A percentile compares a stretch with the other conserved stretches of the same genome.
These are phyloP conservation scores for Wolfiporia cocos DNA, from an alignment of 1,284 basidiomycete species.

Conservation along the genomic window DNA sequence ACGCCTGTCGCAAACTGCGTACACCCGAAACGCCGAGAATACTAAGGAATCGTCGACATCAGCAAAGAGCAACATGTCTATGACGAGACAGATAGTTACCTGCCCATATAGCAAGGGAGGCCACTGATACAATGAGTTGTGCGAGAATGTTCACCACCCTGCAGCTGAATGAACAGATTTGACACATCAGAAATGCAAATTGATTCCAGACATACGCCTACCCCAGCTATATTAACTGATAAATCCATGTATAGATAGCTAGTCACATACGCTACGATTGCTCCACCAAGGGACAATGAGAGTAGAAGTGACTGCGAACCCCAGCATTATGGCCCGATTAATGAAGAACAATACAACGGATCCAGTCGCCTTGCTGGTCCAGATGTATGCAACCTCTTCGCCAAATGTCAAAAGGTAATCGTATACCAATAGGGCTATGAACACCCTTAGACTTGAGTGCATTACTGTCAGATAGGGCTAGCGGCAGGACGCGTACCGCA, in stretches of 20 bases:
- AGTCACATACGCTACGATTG: neutral
- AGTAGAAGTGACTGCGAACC: neutral
- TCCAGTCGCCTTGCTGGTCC: neutral
- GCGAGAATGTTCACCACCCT: neutral
- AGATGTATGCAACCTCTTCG: constrained; percentile 1
- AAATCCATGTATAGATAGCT: neutral
- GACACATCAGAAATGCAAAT: neutral
- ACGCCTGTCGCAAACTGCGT: neutral
- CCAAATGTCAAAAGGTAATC: constrained; percentile 2
- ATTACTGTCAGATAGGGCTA: too few relatives aligned
- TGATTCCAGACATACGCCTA: neutral
- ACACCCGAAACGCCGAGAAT: neutral
- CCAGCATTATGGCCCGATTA: neutral
- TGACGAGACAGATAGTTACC: neutral
- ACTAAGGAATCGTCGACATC: neutral
- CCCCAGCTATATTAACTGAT: neutral
- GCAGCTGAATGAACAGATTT: neutral
- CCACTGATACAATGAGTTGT: neutral
- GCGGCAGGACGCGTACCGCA: too few relatives aligned
- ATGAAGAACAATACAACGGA: neutral
- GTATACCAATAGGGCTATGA: constrained; percentile 7
- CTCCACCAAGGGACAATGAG: neutral
- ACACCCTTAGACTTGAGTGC: too few relatives aligned
- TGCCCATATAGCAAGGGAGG: neutral
- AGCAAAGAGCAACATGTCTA: neutral